phyloP scores from a whole-genome alignment of 495 filamentous ascomycete species.

The Podospora comata region DNA sequence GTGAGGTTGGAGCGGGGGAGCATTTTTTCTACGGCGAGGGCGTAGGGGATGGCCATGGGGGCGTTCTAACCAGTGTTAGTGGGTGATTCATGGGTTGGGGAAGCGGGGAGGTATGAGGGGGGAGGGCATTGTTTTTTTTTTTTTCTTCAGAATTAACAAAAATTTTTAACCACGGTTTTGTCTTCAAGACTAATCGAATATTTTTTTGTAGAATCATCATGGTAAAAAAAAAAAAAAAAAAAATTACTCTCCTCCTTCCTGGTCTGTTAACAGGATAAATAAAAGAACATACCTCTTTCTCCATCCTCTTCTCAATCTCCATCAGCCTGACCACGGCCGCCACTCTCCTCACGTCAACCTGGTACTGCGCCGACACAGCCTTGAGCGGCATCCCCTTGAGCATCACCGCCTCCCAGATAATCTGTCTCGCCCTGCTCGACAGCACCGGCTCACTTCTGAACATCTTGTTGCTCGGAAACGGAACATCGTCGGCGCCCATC shows the following conservation, averaged over 20 bases:
- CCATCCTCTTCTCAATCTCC: conserved; percentile 77
- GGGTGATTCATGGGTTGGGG: too few relatives aligned
- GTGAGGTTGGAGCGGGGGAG: conserved; percentile 52
- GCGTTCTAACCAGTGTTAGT: conserved; percentile 58
- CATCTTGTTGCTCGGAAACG: conserved; percentile 72
- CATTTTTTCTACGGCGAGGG: conserved; percentile 74
- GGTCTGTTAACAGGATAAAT: conserved; percentile 15
- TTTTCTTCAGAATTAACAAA: conserved; percentile 24
- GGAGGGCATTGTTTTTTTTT: neutral
- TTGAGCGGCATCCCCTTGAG: conserved; percentile 64
- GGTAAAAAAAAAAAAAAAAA: neutral
- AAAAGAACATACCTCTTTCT: conserved; percentile 57
- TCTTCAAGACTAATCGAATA: conserved; percentile 99
- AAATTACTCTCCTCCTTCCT: neutral
- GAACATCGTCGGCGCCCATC: conserved; percentile 28
- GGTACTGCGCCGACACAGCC: conserved; percentile 70
- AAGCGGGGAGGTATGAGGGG: neutral
- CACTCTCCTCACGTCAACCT: conserved; percentile 81
- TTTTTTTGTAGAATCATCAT: conserved; percentile 67
- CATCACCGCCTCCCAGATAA: conserved; percentile 69
- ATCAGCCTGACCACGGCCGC: conserved; percentile 86
- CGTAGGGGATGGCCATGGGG: conserved; percentile 70
- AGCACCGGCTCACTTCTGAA: conserved; percentile 74
- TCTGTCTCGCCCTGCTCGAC: conserved; percentile 68
- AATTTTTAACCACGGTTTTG: conserved; percentile 69